Base-by-base conservation (phyloP, 805 yeast genomes). In the Helenozyma rhizophorensis region DNA sequence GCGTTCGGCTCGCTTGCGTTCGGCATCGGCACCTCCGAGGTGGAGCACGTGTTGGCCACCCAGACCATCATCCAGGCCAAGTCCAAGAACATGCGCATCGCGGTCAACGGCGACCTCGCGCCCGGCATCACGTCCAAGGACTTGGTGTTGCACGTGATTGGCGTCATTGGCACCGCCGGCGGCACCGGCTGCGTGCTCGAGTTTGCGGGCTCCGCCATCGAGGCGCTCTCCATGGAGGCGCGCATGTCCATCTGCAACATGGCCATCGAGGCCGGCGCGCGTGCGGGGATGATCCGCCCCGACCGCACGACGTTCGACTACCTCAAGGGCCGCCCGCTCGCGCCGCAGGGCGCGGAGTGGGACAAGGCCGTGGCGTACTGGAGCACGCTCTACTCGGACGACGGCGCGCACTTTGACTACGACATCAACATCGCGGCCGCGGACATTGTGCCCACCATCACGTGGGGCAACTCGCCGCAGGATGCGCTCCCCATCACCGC, bases 381-480 rank as follows among this genome's bases (percentile, higher is more conserved):
- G 98, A 77, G 73, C 49, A 77, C 97, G 36, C 72, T 93, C 45
- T 76, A 80, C 52, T 72, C 95, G 15, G 98, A 93, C 56, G 84
- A 80, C 38, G 96, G 85, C 52, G 97, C 98, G 18, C 65, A 73
- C 40, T 93, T 89, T 48, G 98, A 93, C 56, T 65, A 75, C 47
- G 96, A 86, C 48, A 80, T 93, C 48, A 67, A 70, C 27, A 84
- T 93, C 58, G 70, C 81, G 45, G 95, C 94, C 33, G 64, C 72
- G 16, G 97, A 90, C 51, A 80, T 93, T 40, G 78, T 84, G 32
- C 98, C 98, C 48, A 93, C 98, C 15, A 87, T 93, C 42, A 93
- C 98, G 16, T 93, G 98, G 98, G 98, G 98, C 70, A 93, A 93
- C 49, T 90, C 97, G 51, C 98, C 98, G 21, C 97, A 93, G 67